Evolutionary conservation across 495 filamentous ascomycete species (phyloP).

Genomic region (Neurospora sp.): DNA sequence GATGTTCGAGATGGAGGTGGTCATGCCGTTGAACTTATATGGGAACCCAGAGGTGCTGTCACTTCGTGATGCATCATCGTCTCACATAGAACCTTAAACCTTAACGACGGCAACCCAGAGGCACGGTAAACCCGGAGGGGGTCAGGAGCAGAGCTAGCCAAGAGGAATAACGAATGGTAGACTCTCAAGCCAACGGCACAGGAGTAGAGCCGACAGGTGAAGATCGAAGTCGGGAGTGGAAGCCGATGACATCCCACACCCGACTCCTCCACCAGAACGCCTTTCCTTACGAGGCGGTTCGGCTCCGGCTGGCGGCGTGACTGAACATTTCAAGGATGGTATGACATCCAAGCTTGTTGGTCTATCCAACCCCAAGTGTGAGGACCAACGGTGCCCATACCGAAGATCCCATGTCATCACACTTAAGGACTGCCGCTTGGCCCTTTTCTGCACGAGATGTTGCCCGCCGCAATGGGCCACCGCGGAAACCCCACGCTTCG

Average conservation of each 20-base stretch:
- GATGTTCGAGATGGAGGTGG: background rate
- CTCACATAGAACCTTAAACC: background rate
- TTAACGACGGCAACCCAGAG: background rate
- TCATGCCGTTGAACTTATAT: background rate
- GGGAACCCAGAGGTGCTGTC: background rate
- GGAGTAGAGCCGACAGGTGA: background rate
- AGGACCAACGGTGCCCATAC: background rate
- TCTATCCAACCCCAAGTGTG: background rate
- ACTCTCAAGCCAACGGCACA: background rate
- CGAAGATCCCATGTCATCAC: background rate
- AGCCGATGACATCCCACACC: background rate
- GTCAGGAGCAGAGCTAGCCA: background rate
- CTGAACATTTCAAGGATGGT: background rate
- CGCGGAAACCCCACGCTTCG: background rate
- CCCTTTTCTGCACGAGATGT: background rate
- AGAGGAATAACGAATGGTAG: background rate
- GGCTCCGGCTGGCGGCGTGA: background rate
- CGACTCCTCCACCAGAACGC: background rate
- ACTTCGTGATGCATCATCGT: background rate
- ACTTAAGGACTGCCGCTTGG: background rate
- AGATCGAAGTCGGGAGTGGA: background rate
- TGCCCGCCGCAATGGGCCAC: background rate
- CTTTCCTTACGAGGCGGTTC: background rate
- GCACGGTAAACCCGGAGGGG: background rate
- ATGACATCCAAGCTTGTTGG: background rate